phyloP scores from a whole-genome alignment of 129 eudicot genomes.

The Ambrosia trifida region DNA sequence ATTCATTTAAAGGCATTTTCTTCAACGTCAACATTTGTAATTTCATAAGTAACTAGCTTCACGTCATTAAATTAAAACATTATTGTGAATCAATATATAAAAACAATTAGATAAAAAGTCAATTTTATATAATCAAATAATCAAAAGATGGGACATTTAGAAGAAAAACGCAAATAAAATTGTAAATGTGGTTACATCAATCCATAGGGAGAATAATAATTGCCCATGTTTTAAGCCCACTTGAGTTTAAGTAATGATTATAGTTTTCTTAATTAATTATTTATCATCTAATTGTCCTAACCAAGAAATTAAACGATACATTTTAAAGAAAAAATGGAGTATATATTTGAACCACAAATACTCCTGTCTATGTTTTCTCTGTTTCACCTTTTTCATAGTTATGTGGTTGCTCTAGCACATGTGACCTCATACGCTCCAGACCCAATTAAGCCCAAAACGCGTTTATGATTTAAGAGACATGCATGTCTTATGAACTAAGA shows the following conservation, averaged over 20 bases:
- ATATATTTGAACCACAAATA: no score
- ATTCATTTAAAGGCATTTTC: not conserved
- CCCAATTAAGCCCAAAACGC: no score
- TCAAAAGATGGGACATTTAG: conserved; percentile 15
- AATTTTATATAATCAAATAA: not conserved
- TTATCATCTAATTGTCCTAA: not conserved
- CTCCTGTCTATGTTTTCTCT: no score
- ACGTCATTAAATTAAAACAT: no score
- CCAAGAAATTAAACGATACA: not conserved
- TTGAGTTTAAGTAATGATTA: conserved; percentile 29
- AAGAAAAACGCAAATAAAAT: conserved; percentile 1
- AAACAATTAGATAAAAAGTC: not conserved
- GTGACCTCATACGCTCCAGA: no score
- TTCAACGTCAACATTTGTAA: not conserved
- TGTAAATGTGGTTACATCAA: conserved; percentile 26
- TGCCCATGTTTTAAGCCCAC: conserved; percentile 34
- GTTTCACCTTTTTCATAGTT: no score
- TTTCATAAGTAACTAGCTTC: no score
- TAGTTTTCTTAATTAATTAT: conserved; percentile 15
- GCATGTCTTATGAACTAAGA: no score
- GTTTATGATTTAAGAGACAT: no score
- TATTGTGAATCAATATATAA: not conserved
- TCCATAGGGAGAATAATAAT: conserved; percentile 22
- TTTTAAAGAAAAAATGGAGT: no score
- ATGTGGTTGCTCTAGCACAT: no score